Evolutionary conservation across 495 filamentous ascomycete species (phyloP).

Genomic region (Tetracladium setigerum): DNA sequence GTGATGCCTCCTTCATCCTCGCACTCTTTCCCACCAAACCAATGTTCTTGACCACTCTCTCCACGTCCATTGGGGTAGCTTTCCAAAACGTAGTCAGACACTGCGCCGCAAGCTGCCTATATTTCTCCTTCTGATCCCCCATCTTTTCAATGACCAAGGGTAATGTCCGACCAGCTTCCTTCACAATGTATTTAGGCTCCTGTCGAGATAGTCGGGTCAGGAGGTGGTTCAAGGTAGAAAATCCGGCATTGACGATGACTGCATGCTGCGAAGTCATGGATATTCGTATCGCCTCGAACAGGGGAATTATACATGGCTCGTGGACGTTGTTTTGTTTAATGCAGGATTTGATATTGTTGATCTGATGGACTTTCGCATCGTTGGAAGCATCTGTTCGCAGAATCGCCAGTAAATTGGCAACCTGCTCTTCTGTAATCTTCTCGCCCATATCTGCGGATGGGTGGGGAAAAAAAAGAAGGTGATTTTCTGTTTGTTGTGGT

Average conservation of each 20-base stretch:
- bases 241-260: constrained; percentile 61
- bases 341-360: constrained; percentile 69
- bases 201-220: constrained; percentile 77
- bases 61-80: constrained; percentile 59
- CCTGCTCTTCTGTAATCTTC: constrained; percentile 54
- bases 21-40: constrained; percentile 75
- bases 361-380: constrained; percentile 61
- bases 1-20: constrained; percentile 70
- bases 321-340: constrained; percentile 87
- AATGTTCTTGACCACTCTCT: constrained; percentile 67
- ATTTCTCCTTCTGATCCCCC: constrained; percentile 80
- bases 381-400: constrained; percentile 63
- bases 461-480: neutral
- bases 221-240: constrained; percentile 79
- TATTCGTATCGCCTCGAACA: constrained; percentile 66
- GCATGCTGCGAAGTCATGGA: constrained; percentile 66
- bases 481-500: neutral
- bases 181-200: constrained; percentile 61
- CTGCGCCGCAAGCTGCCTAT: constrained; percentile 61
- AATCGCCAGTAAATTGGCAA: constrained; percentile 53
- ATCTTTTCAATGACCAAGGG: constrained; percentile 76
- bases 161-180: constrained; percentile 56
- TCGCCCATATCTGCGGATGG: constrained; percentile 35
- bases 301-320: constrained; percentile 56
- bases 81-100: constrained; percentile 69